Percentiles rank a stretch among this genome's conserved stretches.
Evolutionary conservation across 2,329 filamentous ascomycete species (phyloP).

Genomic region (Fusarium scirpi): DNA sequence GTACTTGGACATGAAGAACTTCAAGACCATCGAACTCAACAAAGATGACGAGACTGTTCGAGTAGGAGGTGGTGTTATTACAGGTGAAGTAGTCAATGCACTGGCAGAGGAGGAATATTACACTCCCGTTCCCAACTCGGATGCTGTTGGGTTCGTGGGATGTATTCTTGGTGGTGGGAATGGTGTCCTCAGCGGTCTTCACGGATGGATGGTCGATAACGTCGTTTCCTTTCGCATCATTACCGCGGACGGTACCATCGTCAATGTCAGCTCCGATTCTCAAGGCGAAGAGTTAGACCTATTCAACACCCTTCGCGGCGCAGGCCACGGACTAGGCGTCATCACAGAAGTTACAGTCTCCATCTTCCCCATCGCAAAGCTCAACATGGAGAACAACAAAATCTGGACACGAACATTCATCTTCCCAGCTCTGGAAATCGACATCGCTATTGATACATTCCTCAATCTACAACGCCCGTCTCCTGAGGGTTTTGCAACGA

Average conservation of each 20-base stretch:
- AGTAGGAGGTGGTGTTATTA: conserved; percentile 48
- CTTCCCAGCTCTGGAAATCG: conserved; percentile 45
- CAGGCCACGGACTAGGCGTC: conserved; percentile 52
- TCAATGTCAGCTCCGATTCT: conserved; percentile 32
- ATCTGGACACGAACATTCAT: conserved; percentile 51
- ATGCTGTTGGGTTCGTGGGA: conserved; percentile 47
- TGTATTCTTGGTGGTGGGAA: conserved; percentile 47
- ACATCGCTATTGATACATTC: conserved; percentile 40
- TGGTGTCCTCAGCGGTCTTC: conserved; percentile 45
- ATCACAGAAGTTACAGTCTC: conserved; percentile 48
- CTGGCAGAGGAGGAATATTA: conserved; percentile 48
- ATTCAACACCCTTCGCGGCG: conserved; percentile 51
- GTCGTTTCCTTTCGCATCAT: conserved; percentile 48
- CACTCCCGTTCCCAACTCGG: conserved; percentile 47
- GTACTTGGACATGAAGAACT: conserved; percentile 51
- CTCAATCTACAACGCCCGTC: conserved; percentile 32
- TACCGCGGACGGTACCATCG: conserved; percentile 28
- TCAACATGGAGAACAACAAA: conserved; percentile 47
- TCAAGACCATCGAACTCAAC: conserved; percentile 48
- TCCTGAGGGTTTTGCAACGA: conserved; percentile 22
- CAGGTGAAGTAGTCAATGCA: conserved; percentile 44
- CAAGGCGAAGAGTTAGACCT: conserved; percentile 43
- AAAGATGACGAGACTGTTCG: conserved; percentile 41
- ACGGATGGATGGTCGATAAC: conserved; percentile 52
- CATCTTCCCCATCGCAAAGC: conserved; percentile 38